phyloP scores from a whole-genome alignment of 176 grass and related monocot species.

The Urochloa ruziziensis region DNA sequence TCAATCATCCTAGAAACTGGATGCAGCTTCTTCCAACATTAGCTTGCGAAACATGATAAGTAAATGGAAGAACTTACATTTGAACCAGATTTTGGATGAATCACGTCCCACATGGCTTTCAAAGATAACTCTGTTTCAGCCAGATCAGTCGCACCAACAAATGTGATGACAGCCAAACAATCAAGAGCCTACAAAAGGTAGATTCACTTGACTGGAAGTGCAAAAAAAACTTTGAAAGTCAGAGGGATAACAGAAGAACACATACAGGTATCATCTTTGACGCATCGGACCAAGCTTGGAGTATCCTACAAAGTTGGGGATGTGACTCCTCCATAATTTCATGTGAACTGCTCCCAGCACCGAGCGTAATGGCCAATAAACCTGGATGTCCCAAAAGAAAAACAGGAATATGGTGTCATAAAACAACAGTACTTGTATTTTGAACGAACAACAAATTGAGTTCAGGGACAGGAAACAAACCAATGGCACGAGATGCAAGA shows the following conservation, averaged over 20 bases:
- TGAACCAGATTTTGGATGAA: conserved; percentile 84
- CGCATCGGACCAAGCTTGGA: conserved; percentile 55
- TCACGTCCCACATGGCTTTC: conserved; percentile 83
- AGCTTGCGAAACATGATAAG: not conserved
- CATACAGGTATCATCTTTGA: conserved; percentile 67
- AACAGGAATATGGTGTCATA: not conserved
- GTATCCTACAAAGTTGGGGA: conserved; percentile 53
- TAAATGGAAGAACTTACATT: conserved; percentile 50
- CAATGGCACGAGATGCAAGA: conserved; percentile 68
- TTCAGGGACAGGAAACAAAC: conserved; percentile 26
- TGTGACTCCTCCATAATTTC: conserved; percentile 74
- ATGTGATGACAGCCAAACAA: conserved; percentile 72
- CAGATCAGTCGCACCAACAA: conserved; percentile 71
- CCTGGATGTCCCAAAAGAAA: conserved; percentile 37
- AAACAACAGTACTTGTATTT: not conserved
- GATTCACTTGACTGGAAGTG: not conserved
- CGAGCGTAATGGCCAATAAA: conserved; percentile 69
- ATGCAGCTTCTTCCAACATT: not conserved
- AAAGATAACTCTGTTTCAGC: conserved; percentile 66
- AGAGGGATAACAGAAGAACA: not conserved
- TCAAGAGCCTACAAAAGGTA: conserved; percentile 55
- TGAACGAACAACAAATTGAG: not conserved
- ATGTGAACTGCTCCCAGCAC: conserved; percentile 47
- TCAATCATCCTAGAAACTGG: not conserved
- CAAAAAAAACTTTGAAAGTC: not conserved